Percentiles rank a stretch among this genome's conserved stretches.
Conservation (phyloP, 306 rosid genomes). For the Phaseolus lunatus region DNA sequence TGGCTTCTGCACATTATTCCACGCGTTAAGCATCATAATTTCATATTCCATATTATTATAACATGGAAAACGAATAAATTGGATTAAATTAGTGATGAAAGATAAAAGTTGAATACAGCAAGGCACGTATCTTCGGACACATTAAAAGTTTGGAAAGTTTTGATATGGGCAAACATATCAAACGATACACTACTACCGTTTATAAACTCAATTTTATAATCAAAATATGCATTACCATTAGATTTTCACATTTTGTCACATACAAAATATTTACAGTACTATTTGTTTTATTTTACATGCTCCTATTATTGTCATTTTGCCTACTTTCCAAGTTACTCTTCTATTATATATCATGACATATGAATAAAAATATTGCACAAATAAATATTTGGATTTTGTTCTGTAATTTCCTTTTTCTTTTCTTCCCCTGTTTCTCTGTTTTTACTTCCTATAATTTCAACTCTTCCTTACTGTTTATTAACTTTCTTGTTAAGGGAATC, state of each 20-base stretch:
- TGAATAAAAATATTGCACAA: conserved; percentile 31
- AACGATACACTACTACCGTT: neutral
- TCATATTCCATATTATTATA: conserved; percentile 27
- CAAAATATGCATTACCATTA: conserved; percentile 1
- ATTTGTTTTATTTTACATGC: conserved; percentile 15
- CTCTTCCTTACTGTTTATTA: conserved; percentile 35
- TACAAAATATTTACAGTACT: neutral
- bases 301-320: conserved; percentile 11
- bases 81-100: conserved; percentile 30
- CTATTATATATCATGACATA: neutral
- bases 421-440: neutral
- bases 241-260: neutral
- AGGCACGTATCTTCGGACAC: conserved; percentile 56
- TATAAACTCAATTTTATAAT: neutral
- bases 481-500: conserved; percentile 66
- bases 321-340: conserved; percentile 29
- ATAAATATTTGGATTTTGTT: conserved; percentile 17
- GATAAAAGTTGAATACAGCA: conserved; percentile 52
- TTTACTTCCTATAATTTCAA: conserved; percentile 21
- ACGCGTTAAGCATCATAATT: conserved; percentile 42
- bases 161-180: conserved; percentile 36
- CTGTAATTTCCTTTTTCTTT: neutral
- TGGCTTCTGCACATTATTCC: conserved; percentile 39
- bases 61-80: conserved; percentile 44
- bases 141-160: conserved; percentile 42